Percentiles rank a stretch among this genome's conserved stretches.
phyloP scores from a whole-genome alignment of 192 early-diverging fungal species.

The Kickxella alabastrina region DNA sequence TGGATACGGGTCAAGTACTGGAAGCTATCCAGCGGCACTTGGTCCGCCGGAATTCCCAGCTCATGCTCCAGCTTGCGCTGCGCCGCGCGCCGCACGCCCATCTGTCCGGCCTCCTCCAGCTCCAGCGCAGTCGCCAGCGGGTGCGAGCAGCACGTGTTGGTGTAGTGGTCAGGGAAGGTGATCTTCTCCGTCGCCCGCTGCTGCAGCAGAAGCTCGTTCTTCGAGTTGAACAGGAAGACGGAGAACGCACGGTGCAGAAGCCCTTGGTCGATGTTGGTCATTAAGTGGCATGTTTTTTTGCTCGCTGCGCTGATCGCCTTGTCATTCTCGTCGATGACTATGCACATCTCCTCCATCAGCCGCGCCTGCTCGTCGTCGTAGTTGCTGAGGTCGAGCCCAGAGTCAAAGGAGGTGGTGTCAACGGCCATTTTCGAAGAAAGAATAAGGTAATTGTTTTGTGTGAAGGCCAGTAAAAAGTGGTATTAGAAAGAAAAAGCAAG shows the following conservation, averaged over 20 bases:
- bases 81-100: conserved; percentile 84
- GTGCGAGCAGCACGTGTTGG: conserved; percentile 99
- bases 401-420: neutral
- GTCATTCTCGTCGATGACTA: conserved; percentile 86
- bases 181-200: conserved; percentile 96
- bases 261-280: conserved; percentile 86
- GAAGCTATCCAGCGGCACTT: conserved; percentile 81
- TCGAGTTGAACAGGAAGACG: conserved; percentile 90
- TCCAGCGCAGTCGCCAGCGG: conserved; percentile 79
- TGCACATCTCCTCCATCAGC: conserved; percentile 98
- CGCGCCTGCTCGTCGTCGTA: conserved; percentile 84
- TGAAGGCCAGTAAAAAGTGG: neutral
- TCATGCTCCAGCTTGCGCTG: conserved; percentile 95
- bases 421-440: neutral
- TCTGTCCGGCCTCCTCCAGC: conserved; percentile 73
- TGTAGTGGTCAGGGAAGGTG: conserved; percentile 94
- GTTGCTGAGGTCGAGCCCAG: conserved; percentile 51
- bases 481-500: neutral
- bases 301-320: conserved; percentile 75
- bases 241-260: conserved; percentile 95
- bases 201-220: conserved; percentile 86
- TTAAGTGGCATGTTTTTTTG: conserved; percentile 96
- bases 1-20: conserved; percentile 93
- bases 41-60: conserved; percentile 75
- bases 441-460: neutral